These are phyloP conservation scores for Cucurbita pepo DNA, from an alignment of 306 rosid genomes.

Conservation along the genomic window DNA sequence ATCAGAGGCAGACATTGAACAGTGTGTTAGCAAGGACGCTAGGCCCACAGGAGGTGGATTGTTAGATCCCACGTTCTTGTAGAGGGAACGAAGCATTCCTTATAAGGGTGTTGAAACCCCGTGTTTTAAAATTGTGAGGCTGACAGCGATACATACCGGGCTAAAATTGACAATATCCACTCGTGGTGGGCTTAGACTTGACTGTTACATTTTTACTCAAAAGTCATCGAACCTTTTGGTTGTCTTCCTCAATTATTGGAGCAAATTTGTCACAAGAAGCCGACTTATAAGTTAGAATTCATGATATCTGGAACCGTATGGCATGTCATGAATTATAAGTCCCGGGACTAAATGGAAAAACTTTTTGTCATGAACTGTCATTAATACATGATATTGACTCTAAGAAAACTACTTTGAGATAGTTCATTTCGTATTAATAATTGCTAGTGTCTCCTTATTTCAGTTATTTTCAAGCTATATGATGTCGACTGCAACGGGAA, in stretches of 20 bases:
- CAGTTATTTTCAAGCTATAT: constrained; percentile 77
- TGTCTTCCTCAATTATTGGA: not conserved
- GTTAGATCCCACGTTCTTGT: too few species aligned
- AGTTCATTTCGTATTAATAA: not conserved
- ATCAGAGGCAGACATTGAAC: too few species aligned
- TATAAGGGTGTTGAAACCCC: too few species aligned
- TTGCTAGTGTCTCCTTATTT: not conserved
- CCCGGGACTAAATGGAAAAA: not conserved
- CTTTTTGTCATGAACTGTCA: not conserved
- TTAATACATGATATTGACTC: not conserved
- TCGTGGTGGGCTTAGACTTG: too few species aligned
- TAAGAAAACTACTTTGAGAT: not conserved
- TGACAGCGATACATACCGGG: too few species aligned
- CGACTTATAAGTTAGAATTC: not conserved
- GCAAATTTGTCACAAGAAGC: not conserved
- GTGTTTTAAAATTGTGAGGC: too few species aligned
- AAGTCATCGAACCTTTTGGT: not conserved
- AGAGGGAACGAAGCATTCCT: too few species aligned
- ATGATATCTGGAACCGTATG: not conserved
- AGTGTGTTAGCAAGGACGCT: too few species aligned
- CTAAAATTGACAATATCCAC: too few species aligned
- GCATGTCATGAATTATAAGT: not conserved
- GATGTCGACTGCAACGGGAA: constrained; percentile 71
- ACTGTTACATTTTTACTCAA: not conserved
- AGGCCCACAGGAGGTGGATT: too few species aligned